These are phyloP conservation scores for Neurospora cerealis DNA, from an alignment of 495 filamentous ascomycete genomes.

Conservation along the genomic window DNA sequence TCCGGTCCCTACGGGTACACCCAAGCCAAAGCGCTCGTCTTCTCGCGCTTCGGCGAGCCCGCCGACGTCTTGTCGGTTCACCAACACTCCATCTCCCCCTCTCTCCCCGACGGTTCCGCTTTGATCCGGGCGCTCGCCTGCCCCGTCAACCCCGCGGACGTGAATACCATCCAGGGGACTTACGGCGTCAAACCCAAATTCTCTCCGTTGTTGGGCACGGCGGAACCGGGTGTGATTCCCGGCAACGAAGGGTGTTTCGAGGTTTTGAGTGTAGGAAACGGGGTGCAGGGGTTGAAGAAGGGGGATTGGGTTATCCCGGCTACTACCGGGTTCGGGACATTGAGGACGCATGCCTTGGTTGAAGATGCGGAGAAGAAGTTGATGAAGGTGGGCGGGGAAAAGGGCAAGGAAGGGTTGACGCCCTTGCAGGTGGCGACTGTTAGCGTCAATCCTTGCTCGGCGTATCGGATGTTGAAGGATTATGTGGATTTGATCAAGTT, in stretches of 20 bases:
- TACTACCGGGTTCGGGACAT: slow-evolving; percentile 72
- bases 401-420: slow-evolving; percentile 46
- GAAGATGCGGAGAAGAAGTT: slow-evolving; percentile 48
- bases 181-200: slow-evolving; percentile 80
- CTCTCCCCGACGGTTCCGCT: slow-evolving; percentile 62
- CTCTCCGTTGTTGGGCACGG: slow-evolving; percentile 60
- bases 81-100: slow-evolving; percentile 69
- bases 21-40: slow-evolving; percentile 88
- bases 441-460: slow-evolving; percentile 84
- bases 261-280: slow-evolving; percentile 54
- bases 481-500: slow-evolving; percentile 46
- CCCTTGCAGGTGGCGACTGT: slow-evolving; percentile 73
- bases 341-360: slow-evolving; percentile 80
- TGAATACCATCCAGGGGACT: slow-evolving; percentile 90
- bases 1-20: slow-evolving; percentile 80
- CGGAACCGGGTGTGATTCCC: slow-evolving; percentile 45
- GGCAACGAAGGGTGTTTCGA: slow-evolving; percentile 94
- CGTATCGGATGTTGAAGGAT: slow-evolving; percentile 84
- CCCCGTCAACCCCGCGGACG: slow-evolving; percentile 93
- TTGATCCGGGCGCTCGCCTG: slow-evolving; percentile 62
- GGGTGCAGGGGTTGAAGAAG: slow-evolving; percentile 36
- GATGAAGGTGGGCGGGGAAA: slow-evolving; percentile 48
- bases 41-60: slow-evolving; percentile 77
- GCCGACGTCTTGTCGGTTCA: slow-evolving; percentile 70
- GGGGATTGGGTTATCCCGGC: slow-evolving; percentile 94